Base-by-base conservation (phyloP, 1,284 basidiomycete species). In the Cryptococcus sp. region DNA sequence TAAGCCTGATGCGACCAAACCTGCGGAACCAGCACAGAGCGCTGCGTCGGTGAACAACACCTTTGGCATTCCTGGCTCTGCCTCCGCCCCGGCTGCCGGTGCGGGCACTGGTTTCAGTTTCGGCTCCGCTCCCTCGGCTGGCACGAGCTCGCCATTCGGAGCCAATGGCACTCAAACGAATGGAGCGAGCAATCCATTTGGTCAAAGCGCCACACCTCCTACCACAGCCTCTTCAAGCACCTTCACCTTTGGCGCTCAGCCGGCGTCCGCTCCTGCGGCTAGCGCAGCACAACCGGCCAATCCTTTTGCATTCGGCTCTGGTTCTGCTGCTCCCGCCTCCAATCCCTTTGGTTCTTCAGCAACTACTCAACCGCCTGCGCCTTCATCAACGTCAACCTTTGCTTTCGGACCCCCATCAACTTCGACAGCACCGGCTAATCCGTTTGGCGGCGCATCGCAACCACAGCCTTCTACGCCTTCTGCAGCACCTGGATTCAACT, bases 1-100 rank as follows among this genome's bases (percentile, higher is more conserved):
- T 47, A 59, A 61, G 39, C 43, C 55, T 29, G 45, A 57, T n/a
- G 61, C 59, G 26, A 40, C 52, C 16, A 57, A 59, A 40, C 26
- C 57, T 6, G 45, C 38, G 26, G 26, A 40, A 39, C 23, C 56
- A 41, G 41, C 57, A 17, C 39, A 25, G 34, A 48, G 37, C 34
- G 34, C 19, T 51, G 39, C 13, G 19, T 11, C 6, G 54, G 47
- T 49, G 49, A 17, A 37, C 48, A 22, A 23, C 39, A 15, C 51
- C 47, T 19, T 40, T 23, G 25, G 41, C 43, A 44, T 23, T 46
- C 44, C 51, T 20, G n/a, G n/a, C n/a, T n/a, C n/a, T n/a, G n/a
- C n/a, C n/a, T n/a, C n/a, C n/a, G 38, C 45, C 16, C 25, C 58
- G 5, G n/a, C 50, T 11, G 34, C 38, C 5, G n/a, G n/a, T n/a